Percentiles rank a stretch among this genome's conserved stretches.
These are phyloP conservation scores for Excoecaria cochinchinensis DNA, from an alignment of 345 rosid species.

Conservation along the genomic window DNA sequence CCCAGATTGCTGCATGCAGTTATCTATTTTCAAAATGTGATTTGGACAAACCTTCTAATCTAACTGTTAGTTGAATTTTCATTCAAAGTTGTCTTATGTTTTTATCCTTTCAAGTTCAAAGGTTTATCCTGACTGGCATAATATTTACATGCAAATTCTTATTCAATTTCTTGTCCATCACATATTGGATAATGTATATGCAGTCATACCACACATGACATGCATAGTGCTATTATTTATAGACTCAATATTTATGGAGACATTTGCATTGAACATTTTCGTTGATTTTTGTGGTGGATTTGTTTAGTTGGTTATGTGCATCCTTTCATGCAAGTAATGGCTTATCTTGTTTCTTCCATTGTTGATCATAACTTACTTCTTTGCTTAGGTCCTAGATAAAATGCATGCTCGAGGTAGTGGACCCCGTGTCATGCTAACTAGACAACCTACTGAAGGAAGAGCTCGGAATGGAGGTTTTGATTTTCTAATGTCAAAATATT, in stretches of 20 bases:
- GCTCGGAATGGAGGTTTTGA: slow-evolving; percentile 83
- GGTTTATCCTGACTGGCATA: not conserved
- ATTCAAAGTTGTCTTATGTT: not conserved
- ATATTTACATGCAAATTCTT: not conserved
- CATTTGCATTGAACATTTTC: not conserved
- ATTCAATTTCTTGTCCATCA: not conserved
- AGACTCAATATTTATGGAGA: not conserved
- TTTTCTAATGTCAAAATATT: slow-evolving; percentile 11
- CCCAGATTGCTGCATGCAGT: not conserved
- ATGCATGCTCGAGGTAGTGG: slow-evolving; percentile 98
- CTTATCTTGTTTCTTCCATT: not conserved
- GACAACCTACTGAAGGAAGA: slow-evolving; percentile 99
- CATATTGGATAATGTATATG: not conserved
- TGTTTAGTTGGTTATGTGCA: not conserved
- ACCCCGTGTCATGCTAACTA: slow-evolving; percentile 81
- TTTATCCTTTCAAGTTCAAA: not conserved
- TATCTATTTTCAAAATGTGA: not conserved
- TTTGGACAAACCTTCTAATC: not conserved
- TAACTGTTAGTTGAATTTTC: not conserved
- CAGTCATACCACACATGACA: not conserved
- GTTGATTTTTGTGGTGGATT: not conserved
- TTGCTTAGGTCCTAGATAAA: slow-evolving; percentile 74
- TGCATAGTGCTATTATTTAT: not conserved
- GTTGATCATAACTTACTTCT: not conserved
- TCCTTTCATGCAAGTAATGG: not conserved